Evolutionary conservation across 2,329 filamentous ascomycete species (phyloP).

Genomic region (Sarocladium oryzae): DNA sequence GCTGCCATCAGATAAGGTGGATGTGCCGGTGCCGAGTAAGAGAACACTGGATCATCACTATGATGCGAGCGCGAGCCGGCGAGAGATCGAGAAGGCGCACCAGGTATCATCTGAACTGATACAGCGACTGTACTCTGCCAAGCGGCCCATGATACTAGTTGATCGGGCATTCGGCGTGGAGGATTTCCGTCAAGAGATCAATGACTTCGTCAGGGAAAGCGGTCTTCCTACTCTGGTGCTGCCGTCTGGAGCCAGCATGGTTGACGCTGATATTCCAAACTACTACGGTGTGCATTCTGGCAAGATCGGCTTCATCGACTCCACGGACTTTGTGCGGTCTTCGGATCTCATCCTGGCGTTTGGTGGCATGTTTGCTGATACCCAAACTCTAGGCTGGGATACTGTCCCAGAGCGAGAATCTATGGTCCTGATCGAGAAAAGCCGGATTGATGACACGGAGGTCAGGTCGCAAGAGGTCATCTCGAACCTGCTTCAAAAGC

Average conservation of each 20-base stretch:
- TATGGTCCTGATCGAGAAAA: neutral
- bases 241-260: slow-evolving; percentile 41
- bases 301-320: slow-evolving; percentile 10
- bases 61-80: neutral
- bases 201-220: slow-evolving; percentile 33
- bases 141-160: slow-evolving; percentile 43
- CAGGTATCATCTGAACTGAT: slow-evolving; percentile 21
- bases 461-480: slow-evolving; percentile 1
- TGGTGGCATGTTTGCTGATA: slow-evolving; percentile 6
- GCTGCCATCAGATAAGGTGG: slow-evolving; percentile 47
- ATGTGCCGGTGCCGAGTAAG: slow-evolving; percentile 23
- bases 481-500: neutral
- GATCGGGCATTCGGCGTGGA: slow-evolving; percentile 42
- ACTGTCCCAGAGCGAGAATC: neutral
- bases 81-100: slow-evolving; percentile 17
- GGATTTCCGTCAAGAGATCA: slow-evolving; percentile 33
- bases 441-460: neutral
- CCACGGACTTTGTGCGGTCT: slow-evolving; percentile 19
- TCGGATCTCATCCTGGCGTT: slow-evolving; percentile 40
- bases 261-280: slow-evolving; percentile 40
- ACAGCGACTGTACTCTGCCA: slow-evolving; percentile 34
- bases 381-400: slow-evolving; percentile 5
- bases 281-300: slow-evolving; percentile 44
- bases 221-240: slow-evolving; percentile 37
- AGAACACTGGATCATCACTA: slow-evolving; percentile 17